These are phyloP conservation scores for Cryptococcus sp. DNA, from an alignment of 1,284 basidiomycete species.

Conservation along the genomic window DNA sequence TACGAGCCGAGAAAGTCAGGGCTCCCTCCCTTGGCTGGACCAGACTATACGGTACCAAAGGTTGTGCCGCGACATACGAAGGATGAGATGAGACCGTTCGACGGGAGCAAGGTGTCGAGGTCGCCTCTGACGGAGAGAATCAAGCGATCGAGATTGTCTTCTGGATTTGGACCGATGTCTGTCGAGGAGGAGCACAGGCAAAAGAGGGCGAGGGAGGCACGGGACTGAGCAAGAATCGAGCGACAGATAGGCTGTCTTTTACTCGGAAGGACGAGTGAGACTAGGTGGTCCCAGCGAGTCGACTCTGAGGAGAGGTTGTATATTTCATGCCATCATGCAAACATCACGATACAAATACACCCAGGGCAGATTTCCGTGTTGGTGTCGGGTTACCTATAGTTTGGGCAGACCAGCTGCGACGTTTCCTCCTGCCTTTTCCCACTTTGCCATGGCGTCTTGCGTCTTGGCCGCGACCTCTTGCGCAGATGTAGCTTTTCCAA, in stretches of 20 bases:
- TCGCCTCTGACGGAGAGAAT: not conserved
- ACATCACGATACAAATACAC: no score
- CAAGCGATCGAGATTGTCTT: not conserved
- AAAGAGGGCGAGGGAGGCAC: not conserved
- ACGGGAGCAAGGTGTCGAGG: not conserved
- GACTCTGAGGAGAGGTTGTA: not conserved
- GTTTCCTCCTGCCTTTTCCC: conserved; percentile 48
- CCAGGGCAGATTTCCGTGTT: no score
- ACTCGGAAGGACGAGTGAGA: no score
- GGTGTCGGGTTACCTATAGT: no score
- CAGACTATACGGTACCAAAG: conserved; percentile 1
- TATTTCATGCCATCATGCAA: not conserved
- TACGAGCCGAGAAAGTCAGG: not conserved
- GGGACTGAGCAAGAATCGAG: no score
- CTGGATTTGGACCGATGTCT: not conserved
- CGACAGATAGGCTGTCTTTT: no score
- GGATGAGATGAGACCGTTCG: conserved; percentile 4
- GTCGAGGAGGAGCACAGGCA: not conserved
- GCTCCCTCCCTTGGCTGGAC: conserved; percentile 1
- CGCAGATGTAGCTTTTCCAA: conserved; percentile 73
- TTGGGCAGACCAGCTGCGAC: conserved; percentile 29
- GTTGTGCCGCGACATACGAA: not conserved
- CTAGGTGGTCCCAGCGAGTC: not conserved
- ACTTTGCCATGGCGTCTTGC: conserved; percentile 51
- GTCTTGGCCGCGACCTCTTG: conserved; percentile 61